A percentile compares a stretch with the other conserved stretches of the same genome.
Evolutionary conservation across 495 filamentous ascomycete genomes (phyloP).

Genomic region (Bombardia bombarda): DNA sequence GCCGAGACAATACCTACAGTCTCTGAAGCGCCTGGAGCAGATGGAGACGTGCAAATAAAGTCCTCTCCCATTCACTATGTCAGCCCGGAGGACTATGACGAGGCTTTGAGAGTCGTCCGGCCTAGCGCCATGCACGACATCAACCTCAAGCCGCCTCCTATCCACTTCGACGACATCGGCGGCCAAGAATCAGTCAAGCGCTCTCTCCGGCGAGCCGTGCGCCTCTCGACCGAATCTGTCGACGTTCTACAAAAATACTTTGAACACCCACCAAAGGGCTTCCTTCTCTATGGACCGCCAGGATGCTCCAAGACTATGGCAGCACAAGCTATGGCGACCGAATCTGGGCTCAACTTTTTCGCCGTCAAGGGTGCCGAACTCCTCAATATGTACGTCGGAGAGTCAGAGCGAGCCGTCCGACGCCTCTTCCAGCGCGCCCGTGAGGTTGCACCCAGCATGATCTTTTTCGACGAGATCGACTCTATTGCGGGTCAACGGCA

Average conservation of each 20-base stretch:
- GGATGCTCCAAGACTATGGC: slow-evolving; percentile 95
- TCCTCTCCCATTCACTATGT: slow-evolving; percentile 2
- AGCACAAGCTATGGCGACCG: slow-evolving; percentile 87
- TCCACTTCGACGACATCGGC: slow-evolving; percentile 84
- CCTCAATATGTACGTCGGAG: slow-evolving; percentile 94
- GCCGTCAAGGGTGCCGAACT: slow-evolving; percentile 95
- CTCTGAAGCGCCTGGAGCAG: neutral
- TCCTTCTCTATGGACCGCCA: slow-evolving; percentile 88
- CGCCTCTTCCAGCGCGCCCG: slow-evolving; percentile 84
- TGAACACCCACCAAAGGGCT: slow-evolving; percentile 58
- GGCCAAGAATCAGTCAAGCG: slow-evolving; percentile 77
- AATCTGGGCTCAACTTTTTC: slow-evolving; percentile 88
- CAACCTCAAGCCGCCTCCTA: slow-evolving; percentile 77
- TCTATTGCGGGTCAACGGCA: slow-evolving; percentile 73
- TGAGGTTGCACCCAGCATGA: slow-evolving; percentile 81
- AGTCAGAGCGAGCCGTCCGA: slow-evolving; percentile 82
- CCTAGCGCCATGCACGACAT: slow-evolving; percentile 89
- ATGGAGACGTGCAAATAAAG: neutral
- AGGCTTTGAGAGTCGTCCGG: slow-evolving; percentile 40
- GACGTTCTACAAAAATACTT: slow-evolving; percentile 47
- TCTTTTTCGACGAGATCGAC: slow-evolving; percentile 99
- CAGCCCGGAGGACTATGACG: slow-evolving; percentile 34
- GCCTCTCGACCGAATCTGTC: slow-evolving; percentile 34
- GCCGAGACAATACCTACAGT: too few relatives aligned
- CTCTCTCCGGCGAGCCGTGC: slow-evolving; percentile 31